phyloP scores from a whole-genome alignment of 1,284 basidiomycete species.

The Naganishia liquefaciens region DNA sequence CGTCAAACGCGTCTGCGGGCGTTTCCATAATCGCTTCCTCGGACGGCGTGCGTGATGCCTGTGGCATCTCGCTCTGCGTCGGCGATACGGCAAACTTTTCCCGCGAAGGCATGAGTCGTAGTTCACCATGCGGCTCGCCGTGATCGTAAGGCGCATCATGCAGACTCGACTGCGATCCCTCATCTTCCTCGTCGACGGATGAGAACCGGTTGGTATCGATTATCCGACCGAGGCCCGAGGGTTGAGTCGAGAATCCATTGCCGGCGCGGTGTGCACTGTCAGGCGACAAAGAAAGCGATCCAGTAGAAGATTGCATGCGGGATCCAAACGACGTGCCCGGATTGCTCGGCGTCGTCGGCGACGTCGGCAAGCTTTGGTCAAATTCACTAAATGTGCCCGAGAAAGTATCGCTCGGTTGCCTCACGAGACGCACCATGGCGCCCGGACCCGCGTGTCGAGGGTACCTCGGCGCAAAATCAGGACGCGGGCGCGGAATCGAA shows the following conservation, averaged over 20 bases:
- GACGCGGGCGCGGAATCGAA: conserved; percentile 47
- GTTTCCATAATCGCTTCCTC: conserved; percentile 34
- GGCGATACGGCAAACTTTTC: conserved; percentile 38
- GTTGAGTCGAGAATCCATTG: conserved; percentile 36
- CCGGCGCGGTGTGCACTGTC: conserved; percentile 10
- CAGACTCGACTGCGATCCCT: conserved; percentile 37
- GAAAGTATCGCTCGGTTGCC: conserved; percentile 37
- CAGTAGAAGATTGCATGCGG: conserved; percentile 13
- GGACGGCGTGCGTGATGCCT: conserved; percentile 29
- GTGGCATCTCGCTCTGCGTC: conserved; percentile 29
- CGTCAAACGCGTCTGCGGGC: conserved; percentile 42
- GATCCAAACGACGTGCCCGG: conserved; percentile 17
- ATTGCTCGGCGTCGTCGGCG: conserved; percentile 24
- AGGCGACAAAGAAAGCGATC: conserved; percentile 18
- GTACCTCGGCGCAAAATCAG: conserved; percentile 51
- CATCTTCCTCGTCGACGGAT: conserved; percentile 48
- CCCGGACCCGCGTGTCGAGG: conserved; percentile 47
- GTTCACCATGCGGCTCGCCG: conserved; percentile 29
- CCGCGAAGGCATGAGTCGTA: conserved; percentile 40
- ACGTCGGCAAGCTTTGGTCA: conserved; percentile 22
- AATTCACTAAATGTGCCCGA: conserved; percentile 45
- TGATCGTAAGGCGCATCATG: conserved; percentile 46
- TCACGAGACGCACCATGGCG: conserved; percentile 39
- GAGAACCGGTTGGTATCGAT: conserved; percentile 41
- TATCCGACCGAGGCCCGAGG: conserved; percentile 42